These are phyloP conservation scores for Vigna unguiculata DNA, from an alignment of 306 rosid species.

Conservation along the genomic window DNA sequence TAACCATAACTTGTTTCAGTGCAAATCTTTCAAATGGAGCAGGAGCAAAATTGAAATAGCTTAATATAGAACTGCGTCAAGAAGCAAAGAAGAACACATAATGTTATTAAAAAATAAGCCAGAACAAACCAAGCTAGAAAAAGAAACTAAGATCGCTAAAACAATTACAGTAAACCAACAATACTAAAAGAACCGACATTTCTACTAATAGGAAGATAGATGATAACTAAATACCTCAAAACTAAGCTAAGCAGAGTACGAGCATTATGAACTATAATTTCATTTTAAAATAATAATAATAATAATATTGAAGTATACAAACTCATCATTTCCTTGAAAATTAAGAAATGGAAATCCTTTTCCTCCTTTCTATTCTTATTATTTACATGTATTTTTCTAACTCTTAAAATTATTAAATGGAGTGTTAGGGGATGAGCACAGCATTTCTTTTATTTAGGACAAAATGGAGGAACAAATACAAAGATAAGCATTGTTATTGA, in stretches of 20 bases:
- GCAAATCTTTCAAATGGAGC: constrained; percentile 80
- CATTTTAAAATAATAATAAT: neutral
- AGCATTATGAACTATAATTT: neutral
- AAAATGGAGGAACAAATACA: constrained; percentile 20
- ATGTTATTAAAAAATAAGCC: neutral
- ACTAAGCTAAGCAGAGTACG: no score
- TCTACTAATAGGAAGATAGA: neutral
- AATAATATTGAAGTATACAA: neutral
- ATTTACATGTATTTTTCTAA: neutral
- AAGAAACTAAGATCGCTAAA: neutral
- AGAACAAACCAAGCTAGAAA: neutral
- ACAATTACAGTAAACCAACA: constrained; percentile 3
- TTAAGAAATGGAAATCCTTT: neutral
- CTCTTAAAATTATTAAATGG: constrained; percentile 15
- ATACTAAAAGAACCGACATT: constrained; percentile 9
- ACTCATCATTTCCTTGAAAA: constrained; percentile 16
- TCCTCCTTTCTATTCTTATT: neutral
- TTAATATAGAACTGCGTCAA: constrained; percentile 64
- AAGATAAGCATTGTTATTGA: neutral
- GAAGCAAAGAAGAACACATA: constrained; percentile 34
- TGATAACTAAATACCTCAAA: neutral
- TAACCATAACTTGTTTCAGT: constrained; percentile 54
- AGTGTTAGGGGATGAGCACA: neutral
- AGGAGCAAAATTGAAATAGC: constrained; percentile 54
- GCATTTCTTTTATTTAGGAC: neutral